Evolutionary conservation across 345 rosid genomes (phyloP), one percentile per base, ranked within the genome.

Genomic region (Euphorbia peplus): DNA sequence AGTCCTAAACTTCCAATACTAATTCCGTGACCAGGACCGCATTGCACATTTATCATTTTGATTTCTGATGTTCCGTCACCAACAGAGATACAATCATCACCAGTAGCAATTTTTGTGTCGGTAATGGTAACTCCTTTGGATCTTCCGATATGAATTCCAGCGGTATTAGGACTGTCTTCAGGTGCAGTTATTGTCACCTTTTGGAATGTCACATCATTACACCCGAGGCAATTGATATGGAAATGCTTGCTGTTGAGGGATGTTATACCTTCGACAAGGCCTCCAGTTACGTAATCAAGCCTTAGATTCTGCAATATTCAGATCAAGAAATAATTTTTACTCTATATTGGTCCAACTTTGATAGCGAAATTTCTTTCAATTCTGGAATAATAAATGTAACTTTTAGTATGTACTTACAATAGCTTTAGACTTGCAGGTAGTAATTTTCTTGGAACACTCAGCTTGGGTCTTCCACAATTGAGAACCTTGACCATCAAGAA

Each of bases 231-330:
- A 55, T 55, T 55, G 29, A 55, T 1, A 25, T 55, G 60, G 6
- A 22, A 55, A 25, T 55, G 24, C 32, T 55, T 55, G 28, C 60
- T 55, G 32, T 55, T 55, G 60, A 55, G 60, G 10, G 60, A 55
- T 0, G 60, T 55, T 10, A 55, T 55, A 14, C 28, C 60, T 4
- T 55, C 16, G 4, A 55, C 28, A 8, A 55, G n/a, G n/a, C n/a
- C 1, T 0, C 30, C 29, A 22, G 2, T 7, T 1, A 7, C 14
- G 1, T 11, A 28, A 55, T 55, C 28, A 28, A 55, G 28, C 60
- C 60, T 55, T 14, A 55, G 9, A 7, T 22, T 55, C 60, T 55
- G 30, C n/a, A n/a, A n/a, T n/a, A n/a, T n/a, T n/a, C n/a, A n/a
- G n/a, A n/a, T n/a, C n/a, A n/a, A n/a, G n/a, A n/a, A n/a, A n/a